phyloP scores from a whole-genome alignment of 345 rosid species.

The Eucalyptus sp. region DNA sequence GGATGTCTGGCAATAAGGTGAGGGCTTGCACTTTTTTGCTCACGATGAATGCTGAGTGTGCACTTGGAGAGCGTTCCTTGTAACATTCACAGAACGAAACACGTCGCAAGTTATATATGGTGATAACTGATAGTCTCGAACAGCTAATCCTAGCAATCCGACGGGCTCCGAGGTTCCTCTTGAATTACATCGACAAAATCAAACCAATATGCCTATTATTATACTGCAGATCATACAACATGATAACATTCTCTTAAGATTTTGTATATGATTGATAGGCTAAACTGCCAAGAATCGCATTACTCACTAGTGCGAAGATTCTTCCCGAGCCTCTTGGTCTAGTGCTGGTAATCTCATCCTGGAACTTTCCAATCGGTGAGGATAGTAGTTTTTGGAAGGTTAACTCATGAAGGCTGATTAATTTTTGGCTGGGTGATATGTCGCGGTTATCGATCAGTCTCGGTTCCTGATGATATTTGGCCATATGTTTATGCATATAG shows the following conservation, averaged over 20 bases:
- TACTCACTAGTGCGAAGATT: constrained; percentile 30
- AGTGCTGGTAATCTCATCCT: constrained; percentile 48
- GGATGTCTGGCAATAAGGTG: constrained; percentile 52
- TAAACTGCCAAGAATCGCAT: constrained; percentile 39
- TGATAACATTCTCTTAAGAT: background rate
- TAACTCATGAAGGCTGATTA: background rate
- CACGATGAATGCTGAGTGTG: background rate
- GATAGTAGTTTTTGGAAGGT: background rate
- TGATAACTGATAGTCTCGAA: background rate
- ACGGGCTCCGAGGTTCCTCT: background rate
- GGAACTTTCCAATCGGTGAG: constrained; percentile 70
- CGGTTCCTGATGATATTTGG: background rate
- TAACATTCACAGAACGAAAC: background rate
- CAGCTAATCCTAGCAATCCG: background rate
- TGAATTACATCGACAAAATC: background rate
- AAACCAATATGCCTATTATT: background rate
- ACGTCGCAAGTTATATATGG: background rate
- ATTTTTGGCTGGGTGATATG: background rate
- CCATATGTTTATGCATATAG: background rate
- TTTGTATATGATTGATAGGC: constrained; percentile 21
- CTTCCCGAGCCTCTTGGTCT: constrained; percentile 64
- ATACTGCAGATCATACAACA: background rate
- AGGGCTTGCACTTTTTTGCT: background rate
- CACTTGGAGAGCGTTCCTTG: background rate
- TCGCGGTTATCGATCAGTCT: background rate